Conservation (phyloP, 495 filamentous ascomycete species). For the Penicillium ucsense region DNA sequence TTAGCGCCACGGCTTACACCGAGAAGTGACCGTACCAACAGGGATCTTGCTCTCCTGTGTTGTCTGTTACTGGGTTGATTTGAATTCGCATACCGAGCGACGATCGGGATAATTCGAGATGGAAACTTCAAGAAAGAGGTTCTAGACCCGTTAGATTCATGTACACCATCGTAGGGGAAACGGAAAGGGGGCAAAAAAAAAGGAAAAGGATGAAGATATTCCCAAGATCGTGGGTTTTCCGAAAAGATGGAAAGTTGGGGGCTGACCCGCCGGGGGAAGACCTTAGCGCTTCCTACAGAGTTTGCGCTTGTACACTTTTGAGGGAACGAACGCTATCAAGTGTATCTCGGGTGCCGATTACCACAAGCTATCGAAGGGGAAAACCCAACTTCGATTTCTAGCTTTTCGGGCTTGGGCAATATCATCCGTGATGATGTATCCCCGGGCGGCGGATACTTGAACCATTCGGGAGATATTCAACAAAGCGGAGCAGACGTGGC, state of each 20-base stretch:
- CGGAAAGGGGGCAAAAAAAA: neutral
- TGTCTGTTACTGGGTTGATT: too few relatives aligned
- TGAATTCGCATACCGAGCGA: neutral
- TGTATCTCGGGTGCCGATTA: too few relatives aligned
- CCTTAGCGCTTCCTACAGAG: slow-evolving; percentile 8
- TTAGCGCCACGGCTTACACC: too few relatives aligned
- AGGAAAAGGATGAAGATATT: neutral
- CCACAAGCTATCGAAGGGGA: too few relatives aligned
- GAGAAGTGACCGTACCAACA: too few relatives aligned
- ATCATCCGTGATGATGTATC: too few relatives aligned
- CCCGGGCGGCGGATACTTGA: too few relatives aligned
- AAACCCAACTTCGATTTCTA: too few relatives aligned
- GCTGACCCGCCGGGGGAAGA: slow-evolving; percentile 12
- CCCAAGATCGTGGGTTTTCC: slow-evolving; percentile 11
- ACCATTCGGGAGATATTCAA: too few relatives aligned
- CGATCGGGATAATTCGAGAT: neutral
- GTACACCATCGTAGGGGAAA: slow-evolving; percentile 2
- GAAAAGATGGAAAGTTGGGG: slow-evolving; percentile 7
- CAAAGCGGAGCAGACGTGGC: too few relatives aligned
- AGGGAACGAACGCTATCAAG: neutral
- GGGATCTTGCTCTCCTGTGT: too few relatives aligned
- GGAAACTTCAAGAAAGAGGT: neutral
- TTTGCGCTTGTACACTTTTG: slow-evolving; percentile 6
- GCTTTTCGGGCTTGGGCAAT: too few relatives aligned
- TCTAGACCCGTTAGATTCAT: slow-evolving; percentile 1